phyloP scores from a whole-genome alignment of 805 yeast genomes.

The Metschnikowia kofuensis region DNA sequence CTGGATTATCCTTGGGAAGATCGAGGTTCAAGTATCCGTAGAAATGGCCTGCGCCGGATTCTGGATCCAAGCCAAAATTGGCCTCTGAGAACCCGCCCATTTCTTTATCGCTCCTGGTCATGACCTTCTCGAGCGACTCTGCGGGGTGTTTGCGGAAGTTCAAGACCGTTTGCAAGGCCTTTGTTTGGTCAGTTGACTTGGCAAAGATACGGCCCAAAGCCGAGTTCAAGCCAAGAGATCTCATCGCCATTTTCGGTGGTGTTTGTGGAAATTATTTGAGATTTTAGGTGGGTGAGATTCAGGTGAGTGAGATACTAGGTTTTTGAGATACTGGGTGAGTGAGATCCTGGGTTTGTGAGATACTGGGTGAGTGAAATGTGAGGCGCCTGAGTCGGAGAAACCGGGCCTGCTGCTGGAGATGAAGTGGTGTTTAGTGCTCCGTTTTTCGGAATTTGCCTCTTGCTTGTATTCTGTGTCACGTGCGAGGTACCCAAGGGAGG shows the following conservation, averaged over 20 bases:
- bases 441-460: background rate
- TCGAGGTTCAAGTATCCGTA: slow-evolving; percentile 59
- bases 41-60: slow-evolving; percentile 33
- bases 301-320: background rate
- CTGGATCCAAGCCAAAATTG: slow-evolving; percentile 41
- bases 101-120: slow-evolving; percentile 69
- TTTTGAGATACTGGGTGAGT: background rate
- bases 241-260: slow-evolving; percentile 32
- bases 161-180: slow-evolving; percentile 44
- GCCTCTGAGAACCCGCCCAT: slow-evolving; percentile 78
- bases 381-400: background rate
- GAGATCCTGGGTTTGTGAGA: background rate
- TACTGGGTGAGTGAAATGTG: background rate
- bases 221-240: slow-evolving; percentile 39
- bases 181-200: slow-evolving; percentile 27
- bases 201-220: slow-evolving; percentile 35
- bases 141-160: slow-evolving; percentile 55
- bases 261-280: background rate
- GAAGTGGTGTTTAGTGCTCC: background rate
- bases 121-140: slow-evolving; percentile 41
- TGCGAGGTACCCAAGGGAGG: background rate
- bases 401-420: no score
- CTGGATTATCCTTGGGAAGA: slow-evolving; percentile 42
- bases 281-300: background rate
- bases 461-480: slow-evolving; percentile 10